These are phyloP conservation scores for Teratosphaeria epicoccoides DNA, from an alignment of 2,329 filamentous ascomycete genomes.

Conservation along the genomic window DNA sequence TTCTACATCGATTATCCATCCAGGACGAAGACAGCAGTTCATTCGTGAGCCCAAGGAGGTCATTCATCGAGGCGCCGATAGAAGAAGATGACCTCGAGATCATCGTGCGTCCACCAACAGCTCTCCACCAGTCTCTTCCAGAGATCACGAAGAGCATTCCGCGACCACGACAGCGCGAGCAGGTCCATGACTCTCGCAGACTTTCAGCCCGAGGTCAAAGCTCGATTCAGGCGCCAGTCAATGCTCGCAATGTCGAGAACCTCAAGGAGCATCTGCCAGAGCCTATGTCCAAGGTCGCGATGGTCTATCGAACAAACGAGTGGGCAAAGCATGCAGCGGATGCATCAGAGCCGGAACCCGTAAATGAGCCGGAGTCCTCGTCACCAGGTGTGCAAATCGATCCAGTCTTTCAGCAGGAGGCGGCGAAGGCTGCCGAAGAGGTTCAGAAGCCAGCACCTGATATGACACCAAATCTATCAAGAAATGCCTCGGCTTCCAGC, in stretches of 20 bases:
- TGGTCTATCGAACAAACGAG: slow-evolving; percentile 84
- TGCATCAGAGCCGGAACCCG: slow-evolving; percentile 35
- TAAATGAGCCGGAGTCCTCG: slow-evolving; percentile 18
- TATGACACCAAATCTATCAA: slow-evolving; percentile 8
- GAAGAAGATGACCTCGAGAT: slow-evolving; percentile 16
- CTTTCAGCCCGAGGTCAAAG: background rate
- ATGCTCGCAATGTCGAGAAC: slow-evolving; percentile 6
- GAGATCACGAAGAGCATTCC: too few relatives aligned
- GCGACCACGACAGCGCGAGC: background rate
- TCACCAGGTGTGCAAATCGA: slow-evolving; percentile 34
- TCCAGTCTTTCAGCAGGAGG: slow-evolving; percentile 8
- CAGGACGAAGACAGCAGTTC: background rate
- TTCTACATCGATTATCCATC: background rate
- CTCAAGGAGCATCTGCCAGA: slow-evolving; percentile 55
- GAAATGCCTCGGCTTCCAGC: slow-evolving; percentile 2
- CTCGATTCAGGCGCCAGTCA: slow-evolving; percentile 3
- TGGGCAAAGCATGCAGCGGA: slow-evolving; percentile 94
- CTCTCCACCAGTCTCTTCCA: slow-evolving; percentile 1
- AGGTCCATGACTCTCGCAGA: background rate
- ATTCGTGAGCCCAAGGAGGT: background rate
- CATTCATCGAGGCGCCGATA: slow-evolving; percentile 8
- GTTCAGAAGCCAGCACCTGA: background rate
- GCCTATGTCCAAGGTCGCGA: slow-evolving; percentile 64
- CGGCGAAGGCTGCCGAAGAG: slow-evolving; percentile 9
- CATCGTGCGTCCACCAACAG: slow-evolving; percentile 5